Evolutionary conservation across 1,139 yeast species (phyloP).

Genomic region (Blastobotrys niveus): DNA sequence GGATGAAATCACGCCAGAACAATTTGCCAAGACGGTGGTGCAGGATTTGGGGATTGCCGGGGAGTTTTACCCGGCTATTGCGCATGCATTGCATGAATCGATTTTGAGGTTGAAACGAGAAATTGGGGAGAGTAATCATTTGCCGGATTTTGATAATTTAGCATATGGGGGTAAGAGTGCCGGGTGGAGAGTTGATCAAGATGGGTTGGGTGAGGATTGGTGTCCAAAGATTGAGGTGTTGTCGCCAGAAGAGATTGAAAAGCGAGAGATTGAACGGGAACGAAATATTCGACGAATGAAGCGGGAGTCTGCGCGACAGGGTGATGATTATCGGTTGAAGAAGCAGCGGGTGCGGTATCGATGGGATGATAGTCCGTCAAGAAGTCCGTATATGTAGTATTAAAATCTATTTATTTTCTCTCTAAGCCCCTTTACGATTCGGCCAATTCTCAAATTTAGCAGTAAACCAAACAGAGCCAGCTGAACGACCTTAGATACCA

Average conservation of each 20-base stretch:
- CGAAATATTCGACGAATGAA: slow-evolving; percentile 85
- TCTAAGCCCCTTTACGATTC: no score
- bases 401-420: neutral
- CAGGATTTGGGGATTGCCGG: slow-evolving; percentile 76
- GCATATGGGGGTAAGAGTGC: slow-evolving; percentile 53
- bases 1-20: slow-evolving; percentile 68
- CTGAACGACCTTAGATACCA: no score
- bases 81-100: slow-evolving; percentile 81
- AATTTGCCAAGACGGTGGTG: slow-evolving; percentile 75
- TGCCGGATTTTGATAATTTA: slow-evolving; percentile 53
- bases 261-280: slow-evolving; percentile 91
- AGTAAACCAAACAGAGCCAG: no score
- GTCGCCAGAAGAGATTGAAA: slow-evolving; percentile 89
- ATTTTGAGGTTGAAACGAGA: slow-evolving; percentile 73
- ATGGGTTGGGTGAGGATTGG: slow-evolving; percentile 69
- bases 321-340: slow-evolving; percentile 11
- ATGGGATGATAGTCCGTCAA: slow-evolving; percentile 9
- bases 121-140: slow-evolving; percentile 72
- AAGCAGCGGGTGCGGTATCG: slow-evolving; percentile 6
- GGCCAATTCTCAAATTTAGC: no score
- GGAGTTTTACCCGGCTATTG: slow-evolving; percentile 86
- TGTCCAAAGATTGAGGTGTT: slow-evolving; percentile 81
- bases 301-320: slow-evolving; percentile 63
- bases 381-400: slow-evolving; percentile 6
- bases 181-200: slow-evolving; percentile 60